Conservation (phyloP, 495 filamentous ascomycete species). For the Trichoderma orchidacearum region DNA sequence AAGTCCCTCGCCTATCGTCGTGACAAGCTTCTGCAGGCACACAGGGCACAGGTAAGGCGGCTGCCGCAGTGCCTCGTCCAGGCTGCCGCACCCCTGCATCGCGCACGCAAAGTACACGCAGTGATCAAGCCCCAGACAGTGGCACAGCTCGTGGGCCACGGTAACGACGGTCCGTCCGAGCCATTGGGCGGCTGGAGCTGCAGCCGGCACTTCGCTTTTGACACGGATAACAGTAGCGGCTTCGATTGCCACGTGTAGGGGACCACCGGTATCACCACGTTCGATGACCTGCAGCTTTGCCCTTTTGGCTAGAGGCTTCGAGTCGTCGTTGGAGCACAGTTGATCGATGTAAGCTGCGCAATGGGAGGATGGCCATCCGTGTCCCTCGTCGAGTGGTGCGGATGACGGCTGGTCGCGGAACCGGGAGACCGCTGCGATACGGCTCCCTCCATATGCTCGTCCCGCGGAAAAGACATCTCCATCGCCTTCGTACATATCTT, state of each 20-base stretch:
- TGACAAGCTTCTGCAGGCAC: constrained; percentile 40
- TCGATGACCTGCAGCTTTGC: not conserved
- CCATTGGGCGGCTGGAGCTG: constrained; percentile 28
- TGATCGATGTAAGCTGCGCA: constrained; percentile 35
- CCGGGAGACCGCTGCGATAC: constrained; percentile 44
- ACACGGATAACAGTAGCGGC: constrained; percentile 8
- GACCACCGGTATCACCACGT: not conserved
- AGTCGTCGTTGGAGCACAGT: constrained; percentile 12
- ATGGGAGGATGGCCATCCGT: constrained; percentile 53
- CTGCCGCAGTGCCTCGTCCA: constrained; percentile 51
- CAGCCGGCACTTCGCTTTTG: constrained; percentile 1
- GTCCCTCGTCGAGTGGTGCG: constrained; percentile 29
- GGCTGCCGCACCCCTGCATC: constrained; percentile 49
- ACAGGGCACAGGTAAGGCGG: constrained; percentile 55
- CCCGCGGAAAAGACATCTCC: constrained; percentile 58
- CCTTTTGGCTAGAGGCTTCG: constrained; percentile 1
- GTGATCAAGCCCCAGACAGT: constrained; percentile 52
- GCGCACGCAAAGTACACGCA: constrained; percentile 57
- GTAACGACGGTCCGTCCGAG: constrained; percentile 43
- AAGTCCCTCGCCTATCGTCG: constrained; percentile 3
- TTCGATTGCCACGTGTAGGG: constrained; percentile 4
- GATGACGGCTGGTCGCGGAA: constrained; percentile 45
- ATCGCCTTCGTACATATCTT: constrained; percentile 55
- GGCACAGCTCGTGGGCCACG: constrained; percentile 48
- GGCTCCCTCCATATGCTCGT: constrained; percentile 48